Percentiles rank a stretch among this genome's conserved stretches.
phyloP scores from a whole-genome alignment of 768 basidiomycete species.

The Cubamyces sp. region DNA sequence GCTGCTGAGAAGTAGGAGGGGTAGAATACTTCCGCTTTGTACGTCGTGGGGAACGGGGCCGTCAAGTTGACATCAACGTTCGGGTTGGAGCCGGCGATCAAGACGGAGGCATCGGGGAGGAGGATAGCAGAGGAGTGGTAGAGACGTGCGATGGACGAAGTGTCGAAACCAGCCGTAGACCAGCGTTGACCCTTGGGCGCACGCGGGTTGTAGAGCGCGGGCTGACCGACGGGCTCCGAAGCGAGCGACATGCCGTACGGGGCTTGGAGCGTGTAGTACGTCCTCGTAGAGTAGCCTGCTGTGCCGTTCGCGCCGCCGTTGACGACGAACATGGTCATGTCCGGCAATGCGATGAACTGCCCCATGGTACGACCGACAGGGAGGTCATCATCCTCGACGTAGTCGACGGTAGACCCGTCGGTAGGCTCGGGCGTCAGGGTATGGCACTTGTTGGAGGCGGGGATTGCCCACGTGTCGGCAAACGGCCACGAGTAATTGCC shows the following conservation, averaged over 20 bases:
- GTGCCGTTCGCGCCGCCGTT: slow-evolving; percentile 89
- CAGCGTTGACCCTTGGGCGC: slow-evolving; percentile 72
- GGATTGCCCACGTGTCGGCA: slow-evolving; percentile 73
- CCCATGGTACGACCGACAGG: slow-evolving; percentile 85
- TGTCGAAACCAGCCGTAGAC: slow-evolving; percentile 66
- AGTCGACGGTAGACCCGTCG: slow-evolving; percentile 62
- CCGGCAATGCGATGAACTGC: slow-evolving; percentile 83
- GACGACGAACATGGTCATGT: slow-evolving; percentile 75
- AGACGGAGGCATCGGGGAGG: slow-evolving; percentile 82
- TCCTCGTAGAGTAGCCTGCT: slow-evolving; percentile 75
- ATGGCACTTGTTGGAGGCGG: slow-evolving; percentile 74
- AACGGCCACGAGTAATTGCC: slow-evolving; percentile 78
- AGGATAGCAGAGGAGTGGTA: slow-evolving; percentile 93
- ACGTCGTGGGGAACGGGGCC: slow-evolving; percentile 74
- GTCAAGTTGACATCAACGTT: slow-evolving; percentile 77
- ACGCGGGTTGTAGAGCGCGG: slow-evolving; percentile 84
- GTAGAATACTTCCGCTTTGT: slow-evolving; percentile 87
- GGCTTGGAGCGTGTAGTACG: slow-evolving; percentile 51
- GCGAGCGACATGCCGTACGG: slow-evolving; percentile 76
- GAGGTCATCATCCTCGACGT: slow-evolving; percentile 77
- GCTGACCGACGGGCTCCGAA: slow-evolving; percentile 74
- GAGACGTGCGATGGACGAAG: slow-evolving; percentile 72
- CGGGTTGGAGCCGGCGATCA: slow-evolving; percentile 93
- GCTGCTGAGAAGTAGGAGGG: slow-evolving; percentile 81
- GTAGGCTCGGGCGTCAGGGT: slow-evolving; percentile 85